Evolutionary conservation across 1,284 basidiomycete species (phyloP).

Genomic region (Phellopilus nigrolimitatus): DNA sequence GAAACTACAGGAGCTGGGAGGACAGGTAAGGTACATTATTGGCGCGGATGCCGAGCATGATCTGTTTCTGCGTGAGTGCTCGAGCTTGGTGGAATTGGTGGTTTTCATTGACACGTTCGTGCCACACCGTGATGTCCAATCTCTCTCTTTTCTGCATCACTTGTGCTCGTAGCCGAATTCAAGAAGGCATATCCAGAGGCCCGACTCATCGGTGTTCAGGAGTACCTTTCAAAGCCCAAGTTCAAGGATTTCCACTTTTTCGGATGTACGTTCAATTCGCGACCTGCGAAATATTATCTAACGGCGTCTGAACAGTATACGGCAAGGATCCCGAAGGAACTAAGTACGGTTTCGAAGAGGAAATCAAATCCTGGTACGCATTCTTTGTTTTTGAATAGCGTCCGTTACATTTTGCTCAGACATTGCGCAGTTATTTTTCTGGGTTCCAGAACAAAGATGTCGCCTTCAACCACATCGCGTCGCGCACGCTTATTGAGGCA

Average conservation of each 20-base stretch:
- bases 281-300: slow-evolving; percentile 4
- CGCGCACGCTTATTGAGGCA: slow-evolving; percentile 78
- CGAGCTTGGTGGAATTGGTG: no score
- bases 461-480: slow-evolving; percentile 79
- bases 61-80: slow-evolving; percentile 52
- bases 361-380: slow-evolving; percentile 41
- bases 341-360: slow-evolving; percentile 79
- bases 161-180: slow-evolving; percentile 46
- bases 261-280: slow-evolving; percentile 46
- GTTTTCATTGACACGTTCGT: neutral
- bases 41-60: slow-evolving; percentile 63
- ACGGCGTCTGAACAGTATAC: slow-evolving; percentile 42
- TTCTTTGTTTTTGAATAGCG: neutral
- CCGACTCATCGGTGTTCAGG: slow-evolving; percentile 65
- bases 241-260: slow-evolving; percentile 42
- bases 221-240: slow-evolving; percentile 42
- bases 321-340: slow-evolving; percentile 57
- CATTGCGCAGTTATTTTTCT: slow-evolving; percentile 53
- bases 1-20: slow-evolving; percentile 71
- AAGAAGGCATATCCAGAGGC: slow-evolving; percentile 76
- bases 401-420: neutral
- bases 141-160: neutral
- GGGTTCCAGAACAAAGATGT: slow-evolving; percentile 85
- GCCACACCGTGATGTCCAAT: neutral
- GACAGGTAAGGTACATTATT: slow-evolving; percentile 66